Conservation (phyloP, 768 basidiomycete species). For the Asterophora parasitica region DNA sequence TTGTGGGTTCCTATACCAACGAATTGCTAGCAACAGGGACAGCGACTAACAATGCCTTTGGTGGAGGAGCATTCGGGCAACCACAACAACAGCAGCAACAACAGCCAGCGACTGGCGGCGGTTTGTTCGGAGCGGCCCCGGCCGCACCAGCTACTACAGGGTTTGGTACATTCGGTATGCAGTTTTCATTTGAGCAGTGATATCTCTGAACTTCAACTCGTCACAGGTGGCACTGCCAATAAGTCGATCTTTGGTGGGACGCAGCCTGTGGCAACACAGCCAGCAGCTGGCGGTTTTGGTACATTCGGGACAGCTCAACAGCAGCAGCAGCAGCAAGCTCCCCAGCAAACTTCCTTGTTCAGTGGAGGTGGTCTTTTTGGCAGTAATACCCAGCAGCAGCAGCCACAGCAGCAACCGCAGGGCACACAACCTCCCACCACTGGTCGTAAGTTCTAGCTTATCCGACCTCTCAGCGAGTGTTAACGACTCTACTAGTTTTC, state of each 20-base stretch:
- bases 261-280: conserved; percentile 32
- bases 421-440: conserved; percentile 9
- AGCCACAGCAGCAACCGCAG: conserved; percentile 30
- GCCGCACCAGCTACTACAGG: conserved; percentile 23
- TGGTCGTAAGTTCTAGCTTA: background rate
- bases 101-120: conserved; percentile 25
- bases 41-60: conserved; percentile 24
- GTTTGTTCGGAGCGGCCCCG: conserved; percentile 28
- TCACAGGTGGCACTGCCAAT: conserved; percentile 17
- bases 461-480: no score
- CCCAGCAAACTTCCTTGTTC: conserved; percentile 24
- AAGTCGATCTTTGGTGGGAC: conserved; percentile 39
- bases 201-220: background rate
- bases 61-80: conserved; percentile 29
- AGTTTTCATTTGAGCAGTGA: background rate
- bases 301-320: conserved; percentile 30
- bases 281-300: conserved; percentile 35
- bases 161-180: conserved; percentile 38
- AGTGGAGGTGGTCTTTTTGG: conserved; percentile 32
- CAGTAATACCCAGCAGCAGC: conserved; percentile 28
- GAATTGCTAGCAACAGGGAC: conserved; percentile 5
- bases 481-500: background rate
- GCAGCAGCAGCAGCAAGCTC: conserved; percentile 29
- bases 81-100: conserved; percentile 27
- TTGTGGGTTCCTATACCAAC: background rate